These are phyloP conservation scores for Yamadazyma sp. DNA, from an alignment of 1,139 yeast genomes.

Conservation along the genomic window DNA sequence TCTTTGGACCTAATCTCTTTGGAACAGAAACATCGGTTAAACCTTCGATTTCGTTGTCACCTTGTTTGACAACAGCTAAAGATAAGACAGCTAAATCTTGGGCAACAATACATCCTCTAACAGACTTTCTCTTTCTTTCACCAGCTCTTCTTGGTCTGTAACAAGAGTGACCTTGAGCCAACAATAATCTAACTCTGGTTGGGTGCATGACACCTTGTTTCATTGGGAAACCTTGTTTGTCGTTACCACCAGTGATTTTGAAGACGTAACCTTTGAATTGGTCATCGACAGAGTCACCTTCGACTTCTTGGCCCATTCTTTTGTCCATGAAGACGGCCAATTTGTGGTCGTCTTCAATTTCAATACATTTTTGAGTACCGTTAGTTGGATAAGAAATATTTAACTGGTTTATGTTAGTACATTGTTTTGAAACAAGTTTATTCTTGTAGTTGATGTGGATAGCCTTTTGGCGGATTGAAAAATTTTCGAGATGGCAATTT, in stretches of 20 bases:
- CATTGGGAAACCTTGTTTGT: conserved; percentile 99
- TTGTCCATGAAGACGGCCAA: conserved; percentile 98
- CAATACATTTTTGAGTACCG: conserved; percentile 98
- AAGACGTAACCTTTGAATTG: conserved; percentile 99
- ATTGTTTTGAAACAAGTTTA: neutral
- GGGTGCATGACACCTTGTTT: conserved; percentile 99
- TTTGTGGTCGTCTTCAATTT: conserved; percentile 98
- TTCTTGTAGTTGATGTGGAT: neutral
- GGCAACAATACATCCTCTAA: conserved; percentile 99
- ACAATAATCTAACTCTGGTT: conserved; percentile 96
- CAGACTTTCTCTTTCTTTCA: conserved; percentile 99
- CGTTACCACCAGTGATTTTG: conserved; percentile 99
- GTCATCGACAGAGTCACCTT: conserved; percentile 97
- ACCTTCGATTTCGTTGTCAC: conserved; percentile 94
- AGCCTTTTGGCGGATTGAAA: neutral
- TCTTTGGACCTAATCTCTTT: conserved; percentile 99
- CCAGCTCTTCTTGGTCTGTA: conserved; percentile 99
- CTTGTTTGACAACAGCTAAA: conserved; percentile 93
- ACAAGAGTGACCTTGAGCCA: conserved; percentile 95
- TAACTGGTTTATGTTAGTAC: conserved; percentile 53
- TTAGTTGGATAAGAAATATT: conserved; percentile 99
- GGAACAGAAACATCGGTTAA: conserved; percentile 92
- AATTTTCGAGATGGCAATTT: no score
- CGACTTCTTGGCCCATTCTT: conserved; percentile 99
- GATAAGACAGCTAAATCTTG: conserved; percentile 96